Evolutionary conservation across 1,284 basidiomycete genomes (phyloP).

Genomic region (Puccinia polysora): DNA sequence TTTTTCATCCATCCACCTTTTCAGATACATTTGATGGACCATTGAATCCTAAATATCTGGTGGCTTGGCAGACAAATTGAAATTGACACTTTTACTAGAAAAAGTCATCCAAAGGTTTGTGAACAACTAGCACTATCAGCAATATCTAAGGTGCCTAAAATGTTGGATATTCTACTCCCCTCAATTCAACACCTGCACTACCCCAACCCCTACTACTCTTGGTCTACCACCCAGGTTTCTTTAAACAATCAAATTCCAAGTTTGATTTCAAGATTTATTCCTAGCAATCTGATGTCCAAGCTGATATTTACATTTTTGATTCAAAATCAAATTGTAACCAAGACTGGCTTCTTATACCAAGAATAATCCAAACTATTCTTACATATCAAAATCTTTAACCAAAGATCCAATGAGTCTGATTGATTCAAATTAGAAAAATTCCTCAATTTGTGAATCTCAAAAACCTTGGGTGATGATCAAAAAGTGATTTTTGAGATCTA

Average conservation of each 20-base stretch:
- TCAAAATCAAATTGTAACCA: conserved; percentile 72
- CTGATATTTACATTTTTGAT: conserved; percentile 73
- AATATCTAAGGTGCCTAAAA: conserved; percentile 81
- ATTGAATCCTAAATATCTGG: conserved; percentile 61
- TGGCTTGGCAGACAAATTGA: conserved; percentile 60
- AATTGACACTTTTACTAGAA: conserved; percentile 67
- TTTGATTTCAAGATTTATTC: too few relatives aligned
- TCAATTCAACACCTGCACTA: too few relatives aligned
- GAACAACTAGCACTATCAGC: conserved; percentile 70
- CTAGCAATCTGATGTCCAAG: conserved; percentile 54
- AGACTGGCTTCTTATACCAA: too few relatives aligned
- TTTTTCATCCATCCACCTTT: conserved; percentile 40
- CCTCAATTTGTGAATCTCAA: background rate
- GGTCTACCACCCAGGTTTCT: too few relatives aligned
- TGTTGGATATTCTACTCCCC: conserved; percentile 78
- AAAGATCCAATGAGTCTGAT: conserved; percentile 64
- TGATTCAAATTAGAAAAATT: background rate
- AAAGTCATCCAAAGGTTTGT: conserved; percentile 71
- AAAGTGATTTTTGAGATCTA: too few relatives aligned
- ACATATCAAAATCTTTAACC: too few relatives aligned
- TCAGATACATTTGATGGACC: conserved; percentile 67
- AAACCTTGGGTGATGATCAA: too few relatives aligned
- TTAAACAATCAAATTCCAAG: too few relatives aligned
- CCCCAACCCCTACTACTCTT: too few relatives aligned
- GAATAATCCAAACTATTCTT: conserved; percentile 73